These are phyloP conservation scores for Penicillium turbatum DNA, from an alignment of 495 filamentous ascomycete species.

Conservation along the genomic window DNA sequence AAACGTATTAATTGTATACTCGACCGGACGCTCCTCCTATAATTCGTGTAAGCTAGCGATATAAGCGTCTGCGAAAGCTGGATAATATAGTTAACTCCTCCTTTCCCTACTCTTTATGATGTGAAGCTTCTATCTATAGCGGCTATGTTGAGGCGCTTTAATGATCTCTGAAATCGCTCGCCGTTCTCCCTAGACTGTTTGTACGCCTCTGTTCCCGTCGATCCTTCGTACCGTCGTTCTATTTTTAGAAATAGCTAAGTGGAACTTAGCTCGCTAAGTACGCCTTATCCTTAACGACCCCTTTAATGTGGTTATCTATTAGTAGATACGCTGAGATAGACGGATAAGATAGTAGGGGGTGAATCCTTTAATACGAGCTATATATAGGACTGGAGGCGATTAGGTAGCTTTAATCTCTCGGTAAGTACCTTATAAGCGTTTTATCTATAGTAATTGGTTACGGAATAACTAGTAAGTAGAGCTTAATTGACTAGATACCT, in stretches of 20 bases:
- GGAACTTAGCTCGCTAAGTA: neutral
- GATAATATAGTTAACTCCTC: neutral
- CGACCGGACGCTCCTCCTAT: neutral
- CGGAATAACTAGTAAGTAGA: neutral
- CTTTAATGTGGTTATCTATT: neutral
- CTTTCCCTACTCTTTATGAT: neutral
- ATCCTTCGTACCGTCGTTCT: neutral
- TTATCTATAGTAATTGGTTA: neutral
- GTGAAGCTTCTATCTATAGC: too few relatives aligned
- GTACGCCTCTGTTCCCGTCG: neutral
- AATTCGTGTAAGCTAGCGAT: neutral
- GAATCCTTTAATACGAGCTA: neutral
- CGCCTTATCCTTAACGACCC: neutral
- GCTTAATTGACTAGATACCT: neutral
- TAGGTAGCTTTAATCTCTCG: neutral
- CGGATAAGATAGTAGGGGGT: neutral
- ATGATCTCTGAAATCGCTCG: neutral
- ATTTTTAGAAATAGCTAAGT: neutral
- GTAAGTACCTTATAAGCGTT: neutral
- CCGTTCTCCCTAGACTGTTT: neutral
- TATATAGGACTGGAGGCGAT: neutral
- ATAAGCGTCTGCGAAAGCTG: neutral
- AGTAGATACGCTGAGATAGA: neutral
- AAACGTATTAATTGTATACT: neutral
- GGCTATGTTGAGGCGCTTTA: too few relatives aligned